These are phyloP conservation scores for Rhododendron henanense DNA, from an alignment of 148 eudicot genomes.

Conservation along the genomic window DNA sequence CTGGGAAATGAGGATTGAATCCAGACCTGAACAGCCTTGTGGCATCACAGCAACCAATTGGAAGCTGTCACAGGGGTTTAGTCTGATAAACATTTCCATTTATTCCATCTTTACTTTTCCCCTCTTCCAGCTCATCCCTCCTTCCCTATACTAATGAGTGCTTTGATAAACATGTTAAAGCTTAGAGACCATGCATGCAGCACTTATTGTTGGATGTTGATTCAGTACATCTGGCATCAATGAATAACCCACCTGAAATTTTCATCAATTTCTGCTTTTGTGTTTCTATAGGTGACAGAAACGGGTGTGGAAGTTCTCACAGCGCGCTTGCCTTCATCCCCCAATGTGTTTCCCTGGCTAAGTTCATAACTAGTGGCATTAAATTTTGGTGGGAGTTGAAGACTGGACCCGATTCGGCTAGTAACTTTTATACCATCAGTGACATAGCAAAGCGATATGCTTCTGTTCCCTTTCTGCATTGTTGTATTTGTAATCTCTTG, in stretches of 20 bases:
- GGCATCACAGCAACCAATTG: neutral
- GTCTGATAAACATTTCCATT: neutral
- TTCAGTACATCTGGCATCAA: neutral
- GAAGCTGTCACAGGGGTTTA: neutral
- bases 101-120: neutral
- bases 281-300: slow-evolving; percentile 68
- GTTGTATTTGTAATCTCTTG: slow-evolving; percentile 4
- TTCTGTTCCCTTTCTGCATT: neutral
- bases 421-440: neutral
- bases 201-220: neutral
- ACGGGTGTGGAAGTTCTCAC: slow-evolving; percentile 93
- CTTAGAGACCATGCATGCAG: neutral
- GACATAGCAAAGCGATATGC: neutral
- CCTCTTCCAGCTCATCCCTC: neutral
- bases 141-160: neutral
- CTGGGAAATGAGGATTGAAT: neutral
- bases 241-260: neutral
- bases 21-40: neutral
- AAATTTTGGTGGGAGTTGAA: neutral
- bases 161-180: neutral
- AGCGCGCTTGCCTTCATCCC: slow-evolving; percentile 85
- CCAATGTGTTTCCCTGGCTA: slow-evolving; percentile 88
- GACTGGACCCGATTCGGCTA: neutral
- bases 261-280: neutral
- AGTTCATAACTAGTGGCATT: slow-evolving; percentile 24